Evolutionary conservation across 805 yeast species (phyloP).

Genomic region (Cyberlindnera maritima): DNA sequence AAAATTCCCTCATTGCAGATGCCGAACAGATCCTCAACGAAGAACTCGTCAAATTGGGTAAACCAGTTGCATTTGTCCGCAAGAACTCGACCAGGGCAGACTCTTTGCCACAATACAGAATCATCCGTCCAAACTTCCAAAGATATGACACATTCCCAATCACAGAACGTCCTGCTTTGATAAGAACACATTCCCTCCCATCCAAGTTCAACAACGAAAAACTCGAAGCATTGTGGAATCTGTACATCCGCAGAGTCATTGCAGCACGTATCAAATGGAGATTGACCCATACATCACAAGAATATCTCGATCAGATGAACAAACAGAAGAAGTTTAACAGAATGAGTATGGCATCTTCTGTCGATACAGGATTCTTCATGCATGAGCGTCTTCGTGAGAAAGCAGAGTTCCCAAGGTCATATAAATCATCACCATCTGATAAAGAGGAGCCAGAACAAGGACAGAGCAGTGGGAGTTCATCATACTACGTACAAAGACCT

Average conservation of each 20-base stretch:
- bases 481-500: neutral
- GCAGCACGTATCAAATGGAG: conserved; percentile 33
- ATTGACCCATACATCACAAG: conserved; percentile 18
- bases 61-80: conserved; percentile 9
- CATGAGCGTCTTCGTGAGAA: conserved; percentile 10
- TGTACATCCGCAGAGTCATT: conserved; percentile 32
- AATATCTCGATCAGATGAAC: conserved; percentile 6
- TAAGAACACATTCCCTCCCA: conserved; percentile 26
- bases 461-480: neutral
- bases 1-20: conserved; percentile 21
- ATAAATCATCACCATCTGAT: conserved; percentile 9
- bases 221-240: conserved; percentile 30
- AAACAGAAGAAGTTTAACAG: conserved; percentile 1
- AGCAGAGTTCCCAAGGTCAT: conserved; percentile 1
- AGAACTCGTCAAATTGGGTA: conserved; percentile 22
- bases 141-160: conserved; percentile 19
- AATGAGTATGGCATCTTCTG: conserved; percentile 20
- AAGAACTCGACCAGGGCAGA: neutral
- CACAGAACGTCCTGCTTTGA: conserved; percentile 4
- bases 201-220: conserved; percentile 11
- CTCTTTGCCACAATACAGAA: conserved; percentile 12
- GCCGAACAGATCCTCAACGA: conserved; percentile 24
- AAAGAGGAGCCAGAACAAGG: neutral
- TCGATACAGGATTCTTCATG: conserved; percentile 25
- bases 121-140: conserved; percentile 15